Conservation (phyloP, 2,329 filamentous ascomycete species). For the Mariannaea sp. region DNA sequence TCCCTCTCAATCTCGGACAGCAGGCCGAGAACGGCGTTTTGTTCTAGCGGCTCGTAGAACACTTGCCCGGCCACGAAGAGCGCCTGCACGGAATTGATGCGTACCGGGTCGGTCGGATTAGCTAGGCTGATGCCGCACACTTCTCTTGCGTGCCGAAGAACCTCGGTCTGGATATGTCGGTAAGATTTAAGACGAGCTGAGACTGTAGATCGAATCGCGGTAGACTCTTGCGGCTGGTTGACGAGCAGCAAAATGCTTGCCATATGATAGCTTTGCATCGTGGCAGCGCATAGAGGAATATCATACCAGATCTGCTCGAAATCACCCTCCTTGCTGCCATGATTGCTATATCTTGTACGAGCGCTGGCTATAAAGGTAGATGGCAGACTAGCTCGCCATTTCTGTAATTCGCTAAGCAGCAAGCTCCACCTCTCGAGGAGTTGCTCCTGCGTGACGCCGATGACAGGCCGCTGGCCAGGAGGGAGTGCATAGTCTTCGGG, state of each 20-base stretch:
- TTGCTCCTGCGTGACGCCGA: slow-evolving; percentile 31
- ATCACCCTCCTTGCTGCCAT: neutral
- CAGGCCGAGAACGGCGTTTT: slow-evolving; percentile 58
- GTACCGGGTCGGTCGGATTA: slow-evolving; percentile 23
- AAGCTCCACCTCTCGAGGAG: slow-evolving; percentile 28
- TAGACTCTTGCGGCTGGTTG: slow-evolving; percentile 46
- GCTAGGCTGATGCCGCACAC: slow-evolving; percentile 32
- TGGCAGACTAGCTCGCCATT: slow-evolving; percentile 27
- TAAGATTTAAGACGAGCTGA: slow-evolving; percentile 29
- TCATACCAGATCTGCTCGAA: slow-evolving; percentile 67
- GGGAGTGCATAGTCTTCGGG: slow-evolving; percentile 37
- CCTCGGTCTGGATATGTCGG: slow-evolving; percentile 23
- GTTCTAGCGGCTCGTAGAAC: slow-evolving; percentile 55
- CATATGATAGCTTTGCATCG: slow-evolving; percentile 70
- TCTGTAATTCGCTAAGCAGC: slow-evolving; percentile 21
- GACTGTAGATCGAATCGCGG: slow-evolving; percentile 31
- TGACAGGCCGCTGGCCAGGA: slow-evolving; percentile 17
- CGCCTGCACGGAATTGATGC: slow-evolving; percentile 30
- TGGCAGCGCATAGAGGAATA: slow-evolving; percentile 66
- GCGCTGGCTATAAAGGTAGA: slow-evolving; percentile 23
- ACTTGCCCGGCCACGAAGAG: slow-evolving; percentile 34
- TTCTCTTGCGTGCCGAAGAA: slow-evolving; percentile 24
- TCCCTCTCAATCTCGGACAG: slow-evolving; percentile 65
- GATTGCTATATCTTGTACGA: slow-evolving; percentile 9
- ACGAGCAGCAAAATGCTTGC: slow-evolving; percentile 64